phyloP scores from a whole-genome alignment of 129 eudicot genomes.

The Silybum marianum region DNA sequence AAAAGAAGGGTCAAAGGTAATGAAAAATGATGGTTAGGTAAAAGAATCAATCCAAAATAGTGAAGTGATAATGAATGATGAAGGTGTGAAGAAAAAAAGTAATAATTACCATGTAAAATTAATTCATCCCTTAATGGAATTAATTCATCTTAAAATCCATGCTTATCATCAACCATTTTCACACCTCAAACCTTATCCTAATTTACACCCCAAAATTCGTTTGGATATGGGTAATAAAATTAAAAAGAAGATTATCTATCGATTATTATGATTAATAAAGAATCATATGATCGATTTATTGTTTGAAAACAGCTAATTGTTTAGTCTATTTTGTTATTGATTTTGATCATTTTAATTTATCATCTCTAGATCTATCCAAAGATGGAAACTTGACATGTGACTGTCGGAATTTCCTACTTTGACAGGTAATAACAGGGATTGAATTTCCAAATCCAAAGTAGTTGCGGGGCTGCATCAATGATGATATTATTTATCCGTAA shows the following conservation, averaged over 20 bases:
- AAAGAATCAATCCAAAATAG: slow-evolving; percentile 43
- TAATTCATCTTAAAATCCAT: slow-evolving; percentile 26
- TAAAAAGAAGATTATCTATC: neutral
- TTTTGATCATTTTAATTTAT: no score
- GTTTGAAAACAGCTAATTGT: no score
- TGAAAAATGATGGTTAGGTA: slow-evolving; percentile 41
- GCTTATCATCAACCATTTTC: slow-evolving; percentile 44
- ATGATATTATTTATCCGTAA: no score
- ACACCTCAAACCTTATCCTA: slow-evolving; percentile 39
- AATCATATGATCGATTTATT: no score
- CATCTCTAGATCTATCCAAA: no score
- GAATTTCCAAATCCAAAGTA: no score
- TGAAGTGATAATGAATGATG: slow-evolving; percentile 44
- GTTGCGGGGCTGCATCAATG: no score
- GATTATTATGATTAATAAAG: no score
- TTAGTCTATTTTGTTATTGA: no score
- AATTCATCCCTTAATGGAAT: slow-evolving; percentile 30
- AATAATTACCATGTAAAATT: slow-evolving; percentile 38
- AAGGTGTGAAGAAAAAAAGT: slow-evolving; percentile 44
- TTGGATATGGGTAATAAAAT: neutral
- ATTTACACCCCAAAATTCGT: neutral
- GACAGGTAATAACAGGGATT: no score
- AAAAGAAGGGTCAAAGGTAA: slow-evolving; percentile 37
- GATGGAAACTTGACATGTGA: no score
- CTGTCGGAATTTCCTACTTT: no score